Percentiles rank a stretch among this genome's conserved stretches.
phyloP scores from a whole-genome alignment of 2,329 filamentous ascomycete species.

The Cladosporium sp. region DNA sequence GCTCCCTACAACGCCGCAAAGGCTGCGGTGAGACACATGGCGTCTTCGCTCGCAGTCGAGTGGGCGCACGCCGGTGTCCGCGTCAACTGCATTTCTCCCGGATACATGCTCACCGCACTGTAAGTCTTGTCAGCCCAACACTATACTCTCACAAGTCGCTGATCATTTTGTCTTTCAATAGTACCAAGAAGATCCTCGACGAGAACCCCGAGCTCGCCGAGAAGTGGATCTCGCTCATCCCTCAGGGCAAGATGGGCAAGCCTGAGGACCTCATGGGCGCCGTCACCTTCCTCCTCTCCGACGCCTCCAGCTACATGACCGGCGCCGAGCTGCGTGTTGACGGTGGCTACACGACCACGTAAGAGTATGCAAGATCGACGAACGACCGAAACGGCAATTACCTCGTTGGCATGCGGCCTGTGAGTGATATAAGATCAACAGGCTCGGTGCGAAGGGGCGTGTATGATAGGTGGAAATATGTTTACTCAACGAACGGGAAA shows the following conservation, averaged over 20 bases:
- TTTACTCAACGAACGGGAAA: background rate
- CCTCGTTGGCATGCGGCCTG: background rate
- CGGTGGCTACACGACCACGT: slow-evolving; percentile 45
- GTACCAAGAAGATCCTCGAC: slow-evolving; percentile 89
- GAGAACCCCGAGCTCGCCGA: slow-evolving; percentile 87
- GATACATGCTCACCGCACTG: slow-evolving; percentile 95
- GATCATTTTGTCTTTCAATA: slow-evolving; percentile 39
- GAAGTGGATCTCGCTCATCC: slow-evolving; percentile 90
- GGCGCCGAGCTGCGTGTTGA: slow-evolving; percentile 48
- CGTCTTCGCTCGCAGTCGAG: slow-evolving; percentile 84
- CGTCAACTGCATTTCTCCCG: slow-evolving; percentile 92
- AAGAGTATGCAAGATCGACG: slow-evolving; percentile 15
- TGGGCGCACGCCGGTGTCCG: slow-evolving; percentile 87
- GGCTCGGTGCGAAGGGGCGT: background rate
- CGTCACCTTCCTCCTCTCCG: slow-evolving; percentile 80
- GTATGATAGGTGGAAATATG: background rate
- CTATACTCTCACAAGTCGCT: background rate
- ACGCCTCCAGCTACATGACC: slow-evolving; percentile 73
- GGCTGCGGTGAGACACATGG: slow-evolving; percentile 86
- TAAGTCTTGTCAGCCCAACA: slow-evolving; percentile 51
- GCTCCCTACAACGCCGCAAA: slow-evolving; percentile 92
- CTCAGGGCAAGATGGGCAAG: slow-evolving; percentile 88
- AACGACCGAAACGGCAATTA: background rate
- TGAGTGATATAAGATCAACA: background rate
- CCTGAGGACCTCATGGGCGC: slow-evolving; percentile 93